phyloP scores from a whole-genome alignment of 1,284 basidiomycete genomes.

The Fomes fomentarius region DNA sequence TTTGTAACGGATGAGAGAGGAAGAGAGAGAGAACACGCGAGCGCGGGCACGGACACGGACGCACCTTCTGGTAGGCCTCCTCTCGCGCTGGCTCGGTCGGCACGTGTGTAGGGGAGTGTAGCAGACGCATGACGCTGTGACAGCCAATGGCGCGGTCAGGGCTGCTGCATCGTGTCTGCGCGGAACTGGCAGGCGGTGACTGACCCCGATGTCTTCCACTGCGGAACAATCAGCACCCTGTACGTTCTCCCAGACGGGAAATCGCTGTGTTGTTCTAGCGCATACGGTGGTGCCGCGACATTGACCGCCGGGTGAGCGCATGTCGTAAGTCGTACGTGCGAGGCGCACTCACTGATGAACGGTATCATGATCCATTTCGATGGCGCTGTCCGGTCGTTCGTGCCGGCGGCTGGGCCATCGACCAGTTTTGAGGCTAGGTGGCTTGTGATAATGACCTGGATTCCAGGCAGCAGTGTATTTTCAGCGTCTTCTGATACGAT shows the following conservation, averaged over 20 bases:
- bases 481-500: conserved; percentile 21
- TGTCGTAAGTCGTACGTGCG: conserved; percentile 1
- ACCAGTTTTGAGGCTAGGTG: conserved; percentile 69
- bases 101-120: conserved; percentile 34
- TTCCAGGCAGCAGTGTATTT: conserved; percentile 13
- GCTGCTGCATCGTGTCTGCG: conserved; percentile 19
- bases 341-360: conserved; percentile 51
- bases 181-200: conserved; percentile 13
- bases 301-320: conserved; percentile 5
- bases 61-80: conserved; percentile 36
- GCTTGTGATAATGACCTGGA: conserved; percentile 64
- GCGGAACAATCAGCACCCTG: conserved; percentile 40
- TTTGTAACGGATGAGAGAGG: too few relatives aligned
- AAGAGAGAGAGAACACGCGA: too few relatives aligned
- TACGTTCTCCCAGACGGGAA: conserved; percentile 39
- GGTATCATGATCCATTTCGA: conserved; percentile 63
- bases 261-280: conserved; percentile 31
- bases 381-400: conserved; percentile 54
- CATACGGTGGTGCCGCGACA: not conserved
- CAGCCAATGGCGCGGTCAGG: conserved; percentile 17
- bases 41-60: conserved; percentile 11
- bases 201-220: conserved; percentile 40
- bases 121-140: conserved; percentile 38
- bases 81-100: conserved; percentile 27
- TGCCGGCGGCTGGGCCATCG: conserved; percentile 64